Conservation (phyloP, 2,329 filamentous ascomycete genomes). For the Orbilia quercus region DNA sequence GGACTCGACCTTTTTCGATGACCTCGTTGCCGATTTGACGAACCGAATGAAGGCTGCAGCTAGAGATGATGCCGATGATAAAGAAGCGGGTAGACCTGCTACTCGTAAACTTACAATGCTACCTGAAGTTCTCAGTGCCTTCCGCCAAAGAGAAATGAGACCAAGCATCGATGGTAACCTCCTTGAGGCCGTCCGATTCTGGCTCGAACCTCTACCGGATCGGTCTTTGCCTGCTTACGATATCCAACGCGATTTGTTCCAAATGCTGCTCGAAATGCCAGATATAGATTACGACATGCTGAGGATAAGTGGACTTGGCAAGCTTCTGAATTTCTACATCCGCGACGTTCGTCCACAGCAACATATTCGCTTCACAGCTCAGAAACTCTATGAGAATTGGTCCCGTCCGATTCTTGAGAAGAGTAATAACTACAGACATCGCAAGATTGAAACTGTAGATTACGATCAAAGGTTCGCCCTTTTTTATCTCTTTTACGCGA, state of each 20-base stretch:
- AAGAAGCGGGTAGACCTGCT: conserved; percentile 81
- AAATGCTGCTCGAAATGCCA: conserved; percentile 76
- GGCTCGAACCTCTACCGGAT: conserved; percentile 93
- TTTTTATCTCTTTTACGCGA: conserved; percentile 29
- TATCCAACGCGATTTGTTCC: conserved; percentile 94
- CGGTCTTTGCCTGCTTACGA: conserved; percentile 89
- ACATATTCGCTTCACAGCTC: conserved; percentile 75
- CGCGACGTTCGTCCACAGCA: conserved; percentile 90
- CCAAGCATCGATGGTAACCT: conserved; percentile 85
- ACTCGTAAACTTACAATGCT: conserved; percentile 93
- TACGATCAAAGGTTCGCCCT: conserved; percentile 70
- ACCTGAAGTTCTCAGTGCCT: conserved; percentile 84
- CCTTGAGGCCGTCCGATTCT: conserved; percentile 93
- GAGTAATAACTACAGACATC: conserved; percentile 93
- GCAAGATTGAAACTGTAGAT: conserved; percentile 70
- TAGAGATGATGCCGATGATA: conserved; percentile 83
- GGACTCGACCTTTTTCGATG: conserved; percentile 76
- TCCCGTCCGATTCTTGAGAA: conserved; percentile 92
- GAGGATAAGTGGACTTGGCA: conserved; percentile 91
- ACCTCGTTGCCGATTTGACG: conserved; percentile 87
- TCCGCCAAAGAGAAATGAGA: conserved; percentile 92
- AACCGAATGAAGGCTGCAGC: conserved; percentile 91
- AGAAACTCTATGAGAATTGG: conserved; percentile 95
- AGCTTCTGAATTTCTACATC: conserved; percentile 96
- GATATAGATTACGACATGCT: conserved; percentile 92